phyloP scores from a whole-genome alignment of 495 filamentous ascomycete genomes.

The Tuber indicum region DNA sequence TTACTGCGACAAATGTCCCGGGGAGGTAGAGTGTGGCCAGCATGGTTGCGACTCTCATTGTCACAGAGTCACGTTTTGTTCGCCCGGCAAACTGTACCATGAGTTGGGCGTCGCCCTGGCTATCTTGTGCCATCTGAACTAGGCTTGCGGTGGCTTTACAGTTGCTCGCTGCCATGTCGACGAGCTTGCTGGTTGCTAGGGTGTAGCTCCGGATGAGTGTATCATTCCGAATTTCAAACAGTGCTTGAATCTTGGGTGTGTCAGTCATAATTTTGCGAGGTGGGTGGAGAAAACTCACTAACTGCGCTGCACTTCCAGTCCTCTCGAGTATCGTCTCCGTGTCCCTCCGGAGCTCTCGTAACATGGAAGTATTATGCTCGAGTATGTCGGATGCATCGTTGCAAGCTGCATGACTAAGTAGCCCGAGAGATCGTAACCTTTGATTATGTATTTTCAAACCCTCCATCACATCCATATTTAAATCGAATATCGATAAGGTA shows the following conservation, averaged over 20 bases:
- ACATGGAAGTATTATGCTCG: background rate
- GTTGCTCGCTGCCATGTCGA: background rate
- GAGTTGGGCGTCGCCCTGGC: background rate
- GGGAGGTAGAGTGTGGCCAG: conserved; percentile 22
- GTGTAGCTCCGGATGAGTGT: conserved; percentile 10
- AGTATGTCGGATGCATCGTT: conserved; percentile 8
- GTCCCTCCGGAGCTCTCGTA: conserved; percentile 6
- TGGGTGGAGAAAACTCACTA: conserved; percentile 3
- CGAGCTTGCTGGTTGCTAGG: conserved; percentile 1
- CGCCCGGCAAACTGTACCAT: conserved; percentile 14
- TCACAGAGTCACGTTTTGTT: conserved; percentile 15
- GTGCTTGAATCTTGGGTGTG: conserved; percentile 6
- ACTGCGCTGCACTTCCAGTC: background rate
- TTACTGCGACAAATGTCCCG: conserved; percentile 20
- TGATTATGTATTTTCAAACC: conserved; percentile 4
- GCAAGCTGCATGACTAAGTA: background rate
- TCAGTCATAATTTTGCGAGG: background rate
- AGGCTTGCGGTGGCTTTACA: background rate
- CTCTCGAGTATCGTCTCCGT: conserved; percentile 5
- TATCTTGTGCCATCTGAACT: background rate
- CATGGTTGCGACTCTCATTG: conserved; percentile 18
- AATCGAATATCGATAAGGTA: conserved; percentile 7
- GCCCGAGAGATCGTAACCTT: background rate
- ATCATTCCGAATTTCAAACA: conserved; percentile 19
- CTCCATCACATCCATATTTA: conserved; percentile 9